Evolutionary conservation across 192 early-diverging fungal species (phyloP).

Genomic region (Physocladia obscura): DNA sequence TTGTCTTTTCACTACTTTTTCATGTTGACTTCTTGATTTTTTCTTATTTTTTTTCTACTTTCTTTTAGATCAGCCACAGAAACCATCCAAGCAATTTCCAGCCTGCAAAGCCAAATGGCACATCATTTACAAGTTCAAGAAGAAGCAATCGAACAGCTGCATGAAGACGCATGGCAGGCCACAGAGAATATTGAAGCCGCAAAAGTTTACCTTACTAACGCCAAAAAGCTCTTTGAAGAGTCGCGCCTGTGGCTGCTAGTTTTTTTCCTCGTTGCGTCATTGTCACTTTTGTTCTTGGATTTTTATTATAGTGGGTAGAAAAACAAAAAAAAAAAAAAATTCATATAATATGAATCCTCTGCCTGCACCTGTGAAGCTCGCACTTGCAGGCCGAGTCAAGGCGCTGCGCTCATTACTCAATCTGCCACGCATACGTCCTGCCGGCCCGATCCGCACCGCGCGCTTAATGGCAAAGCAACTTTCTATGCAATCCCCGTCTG

Average conservation of each 20-base stretch:
- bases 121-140: slow-evolving; percentile 40
- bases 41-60: neutral
- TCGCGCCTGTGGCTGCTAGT: slow-evolving; percentile 40
- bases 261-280: slow-evolving; percentile 42
- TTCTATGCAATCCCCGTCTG: too few species aligned
- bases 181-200: slow-evolving; percentile 35
- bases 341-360: too few species aligned
- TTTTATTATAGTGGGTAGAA: slow-evolving; percentile 36
- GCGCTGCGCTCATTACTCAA: too few species aligned
- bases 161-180: slow-evolving; percentile 41
- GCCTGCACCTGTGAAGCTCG: too few species aligned
- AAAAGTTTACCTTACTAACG: slow-evolving; percentile 34
- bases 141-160: slow-evolving; percentile 36
- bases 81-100: slow-evolving; percentile 41
- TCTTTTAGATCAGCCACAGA: slow-evolving; percentile 35
- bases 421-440: too few species aligned
- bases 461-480: too few species aligned
- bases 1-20: neutral
- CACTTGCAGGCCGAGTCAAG: too few species aligned
- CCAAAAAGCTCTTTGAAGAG: slow-evolving; percentile 39
- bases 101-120: slow-evolving; percentile 35
- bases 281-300: slow-evolving; percentile 43
- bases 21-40: slow-evolving; percentile 1
- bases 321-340: too few species aligned
- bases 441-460: too few species aligned